Evolutionary conservation across 495 filamentous ascomycete genomes (phyloP).

Genomic region (Aspergillus leporis): DNA sequence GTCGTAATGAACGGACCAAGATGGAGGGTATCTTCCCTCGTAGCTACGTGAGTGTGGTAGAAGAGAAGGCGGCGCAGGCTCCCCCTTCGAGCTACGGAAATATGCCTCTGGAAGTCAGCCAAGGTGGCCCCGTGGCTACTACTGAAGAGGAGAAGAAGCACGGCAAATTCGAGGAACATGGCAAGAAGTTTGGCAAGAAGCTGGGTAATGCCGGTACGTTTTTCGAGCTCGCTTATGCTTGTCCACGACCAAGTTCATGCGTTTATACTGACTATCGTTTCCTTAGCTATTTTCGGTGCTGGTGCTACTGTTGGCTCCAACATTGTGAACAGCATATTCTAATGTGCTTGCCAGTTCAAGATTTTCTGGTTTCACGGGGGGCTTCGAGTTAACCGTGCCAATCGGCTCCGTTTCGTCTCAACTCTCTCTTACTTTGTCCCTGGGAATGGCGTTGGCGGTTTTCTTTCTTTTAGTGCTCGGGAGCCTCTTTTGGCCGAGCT

Average conservation of each 20-base stretch:
- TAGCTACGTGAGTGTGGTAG: constrained; percentile 72
- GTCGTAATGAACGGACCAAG: constrained; percentile 75
- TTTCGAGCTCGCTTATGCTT: constrained; percentile 19
- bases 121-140: constrained; percentile 34
- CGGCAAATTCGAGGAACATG: constrained; percentile 53
- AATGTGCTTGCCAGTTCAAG: constrained; percentile 24
- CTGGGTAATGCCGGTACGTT: constrained; percentile 56
- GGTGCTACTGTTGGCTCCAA: constrained; percentile 90
- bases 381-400: background rate
- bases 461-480: constrained; percentile 15
- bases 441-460: constrained; percentile 35
- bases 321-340: constrained; percentile 92
- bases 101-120: constrained; percentile 53
- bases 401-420: constrained; percentile 6
- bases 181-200: constrained; percentile 61
- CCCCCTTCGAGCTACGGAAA: constrained; percentile 52
- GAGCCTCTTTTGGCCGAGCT: background rate
- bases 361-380: constrained; percentile 5
- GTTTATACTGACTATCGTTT: constrained; percentile 13
- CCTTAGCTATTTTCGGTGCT: constrained; percentile 68
- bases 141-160: constrained; percentile 32
- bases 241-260: background rate
- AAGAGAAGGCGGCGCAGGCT: constrained; percentile 42
- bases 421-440: constrained; percentile 19
- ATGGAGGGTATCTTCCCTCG: constrained; percentile 88